phyloP scores from a whole-genome alignment of 768 basidiomycete species.

The Russula brevipes region DNA sequence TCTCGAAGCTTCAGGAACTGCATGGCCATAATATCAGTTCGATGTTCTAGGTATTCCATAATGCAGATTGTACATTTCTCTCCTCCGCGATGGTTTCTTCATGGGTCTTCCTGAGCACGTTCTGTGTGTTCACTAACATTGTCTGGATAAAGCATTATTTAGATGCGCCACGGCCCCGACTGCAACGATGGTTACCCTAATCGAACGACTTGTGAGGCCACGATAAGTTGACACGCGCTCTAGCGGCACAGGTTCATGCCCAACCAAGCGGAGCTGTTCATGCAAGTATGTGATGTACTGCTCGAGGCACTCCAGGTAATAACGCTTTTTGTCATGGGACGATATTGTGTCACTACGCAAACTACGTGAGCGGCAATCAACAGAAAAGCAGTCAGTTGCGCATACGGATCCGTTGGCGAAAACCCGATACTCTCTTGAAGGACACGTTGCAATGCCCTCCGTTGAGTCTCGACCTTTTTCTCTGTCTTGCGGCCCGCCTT shows the following conservation, averaged over 20 bases:
- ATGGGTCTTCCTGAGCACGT: conserved; percentile 47
- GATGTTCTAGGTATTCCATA: background rate
- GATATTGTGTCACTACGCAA: conserved; percentile 58
- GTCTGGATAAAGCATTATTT: conserved; percentile 39
- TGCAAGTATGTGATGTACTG: conserved; percentile 65
- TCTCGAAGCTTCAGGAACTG: conserved; percentile 26
- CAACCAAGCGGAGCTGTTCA: conserved; percentile 51
- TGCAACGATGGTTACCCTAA: conserved; percentile 42
- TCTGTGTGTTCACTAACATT: conserved; percentile 66
- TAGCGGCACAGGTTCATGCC: conserved; percentile 42
- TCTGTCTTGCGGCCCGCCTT: conserved; percentile 13
- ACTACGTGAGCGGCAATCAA: conserved; percentile 1
- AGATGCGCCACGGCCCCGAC: background rate
- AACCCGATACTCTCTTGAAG: conserved; percentile 55
- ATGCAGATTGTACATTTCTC: conserved; percentile 39
- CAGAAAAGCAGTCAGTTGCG: conserved; percentile 11
- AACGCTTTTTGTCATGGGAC: conserved; percentile 71
- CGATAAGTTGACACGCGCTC: conserved; percentile 48
- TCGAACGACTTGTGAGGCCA: conserved; percentile 58
- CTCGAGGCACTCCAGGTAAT: conserved; percentile 69
- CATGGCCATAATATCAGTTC: background rate
- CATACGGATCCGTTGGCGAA: conserved; percentile 57
- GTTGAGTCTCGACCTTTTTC: conserved; percentile 40
- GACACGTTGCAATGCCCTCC: conserved; percentile 54
- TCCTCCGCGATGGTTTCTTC: conserved; percentile 50